A percentile compares a stretch with the other conserved stretches of the same genome.
phyloP scores from a whole-genome alignment of 1,284 basidiomycete species.

The Fomes fomentarius region DNA sequence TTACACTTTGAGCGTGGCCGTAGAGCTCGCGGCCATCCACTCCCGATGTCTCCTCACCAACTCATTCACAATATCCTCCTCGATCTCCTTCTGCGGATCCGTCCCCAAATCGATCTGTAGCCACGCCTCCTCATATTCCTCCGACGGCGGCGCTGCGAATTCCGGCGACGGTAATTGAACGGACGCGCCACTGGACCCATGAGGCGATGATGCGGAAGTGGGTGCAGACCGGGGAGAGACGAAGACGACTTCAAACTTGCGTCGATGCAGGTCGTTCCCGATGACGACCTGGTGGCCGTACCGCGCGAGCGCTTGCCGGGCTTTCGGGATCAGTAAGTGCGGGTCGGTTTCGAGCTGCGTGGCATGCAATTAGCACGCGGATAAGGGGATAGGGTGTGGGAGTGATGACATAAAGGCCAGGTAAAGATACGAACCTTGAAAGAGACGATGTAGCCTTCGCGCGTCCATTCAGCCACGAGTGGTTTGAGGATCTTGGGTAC shows the following conservation, averaged over 20 bases:
- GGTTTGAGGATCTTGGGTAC: conserved; percentile 96
- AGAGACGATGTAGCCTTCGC: conserved; percentile 90
- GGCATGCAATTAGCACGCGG: background rate
- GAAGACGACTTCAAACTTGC: conserved; percentile 93
- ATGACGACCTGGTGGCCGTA: conserved; percentile 99
- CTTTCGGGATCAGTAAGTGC: conserved; percentile 87
- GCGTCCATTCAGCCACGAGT: conserved; percentile 93
- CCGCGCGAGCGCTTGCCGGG: conserved; percentile 82
- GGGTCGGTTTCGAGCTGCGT: conserved; percentile 92
- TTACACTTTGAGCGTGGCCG: background rate
- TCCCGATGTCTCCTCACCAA: conserved; percentile 72
- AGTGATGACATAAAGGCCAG: no score
- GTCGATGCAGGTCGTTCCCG: conserved; percentile 88
- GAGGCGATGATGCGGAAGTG: background rate
- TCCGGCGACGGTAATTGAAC: conserved; percentile 1
- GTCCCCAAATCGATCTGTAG: conserved; percentile 60
- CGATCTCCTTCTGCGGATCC: conserved; percentile 76
- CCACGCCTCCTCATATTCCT: conserved; percentile 69
- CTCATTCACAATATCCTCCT: conserved; percentile 87
- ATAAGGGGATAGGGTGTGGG: conserved; percentile 3
- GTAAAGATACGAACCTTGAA: conserved; percentile 94
- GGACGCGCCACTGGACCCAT: no score
- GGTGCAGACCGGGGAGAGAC: conserved; percentile 45
- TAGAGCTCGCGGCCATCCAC: conserved; percentile 54
- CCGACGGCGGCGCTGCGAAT: conserved; percentile 15